These are phyloP conservation scores for Fusarium tricinctum DNA, from an alignment of 2,329 filamentous ascomycete genomes.

Conservation along the genomic window DNA sequence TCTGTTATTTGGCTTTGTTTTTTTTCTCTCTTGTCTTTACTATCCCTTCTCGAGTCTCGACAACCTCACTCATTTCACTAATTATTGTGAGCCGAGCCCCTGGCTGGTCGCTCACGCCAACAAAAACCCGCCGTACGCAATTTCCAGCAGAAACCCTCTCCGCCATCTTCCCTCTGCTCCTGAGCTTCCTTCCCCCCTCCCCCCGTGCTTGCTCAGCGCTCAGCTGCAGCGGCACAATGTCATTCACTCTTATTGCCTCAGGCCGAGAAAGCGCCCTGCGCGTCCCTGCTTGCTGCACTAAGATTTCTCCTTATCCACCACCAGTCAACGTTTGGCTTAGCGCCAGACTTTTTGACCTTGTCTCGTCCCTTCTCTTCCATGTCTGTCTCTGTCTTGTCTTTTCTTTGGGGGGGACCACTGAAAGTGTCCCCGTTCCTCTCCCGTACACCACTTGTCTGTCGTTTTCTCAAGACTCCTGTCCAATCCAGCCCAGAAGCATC, in stretches of 20 bases:
- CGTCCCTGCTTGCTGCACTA: slow-evolving; percentile 52
- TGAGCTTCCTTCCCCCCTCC: slow-evolving; percentile 29
- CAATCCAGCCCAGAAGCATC: slow-evolving; percentile 36
- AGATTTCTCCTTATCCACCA: slow-evolving; percentile 54
- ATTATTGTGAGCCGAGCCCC: slow-evolving; percentile 30
- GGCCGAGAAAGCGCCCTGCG: slow-evolving; percentile 43
- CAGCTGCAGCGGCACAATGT: slow-evolving; percentile 43
- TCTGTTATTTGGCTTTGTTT: slow-evolving; percentile 26
- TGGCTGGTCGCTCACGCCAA: slow-evolving; percentile 37
- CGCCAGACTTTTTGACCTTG: slow-evolving; percentile 49
- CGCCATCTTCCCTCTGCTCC: slow-evolving; percentile 28
- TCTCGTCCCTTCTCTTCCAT: slow-evolving; percentile 46
- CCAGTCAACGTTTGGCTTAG: slow-evolving; percentile 56
- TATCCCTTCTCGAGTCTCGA: slow-evolving; percentile 28
- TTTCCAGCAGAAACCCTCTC: slow-evolving; percentile 44
- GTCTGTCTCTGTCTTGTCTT: slow-evolving; percentile 44
- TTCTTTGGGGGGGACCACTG: slow-evolving; percentile 42
- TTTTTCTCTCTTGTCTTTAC: not conserved
- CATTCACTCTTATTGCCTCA: slow-evolving; percentile 45
- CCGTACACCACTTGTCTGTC: slow-evolving; percentile 26
- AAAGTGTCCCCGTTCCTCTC: slow-evolving; percentile 31
- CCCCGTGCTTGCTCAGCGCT: slow-evolving; percentile 18
- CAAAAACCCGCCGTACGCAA: slow-evolving; percentile 46
- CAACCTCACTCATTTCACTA: slow-evolving; percentile 19
- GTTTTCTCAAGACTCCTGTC: slow-evolving; percentile 26